Conservation (phyloP, 192 early-diverging fungal genomes). For the Chytriomyces sp. region DNA sequence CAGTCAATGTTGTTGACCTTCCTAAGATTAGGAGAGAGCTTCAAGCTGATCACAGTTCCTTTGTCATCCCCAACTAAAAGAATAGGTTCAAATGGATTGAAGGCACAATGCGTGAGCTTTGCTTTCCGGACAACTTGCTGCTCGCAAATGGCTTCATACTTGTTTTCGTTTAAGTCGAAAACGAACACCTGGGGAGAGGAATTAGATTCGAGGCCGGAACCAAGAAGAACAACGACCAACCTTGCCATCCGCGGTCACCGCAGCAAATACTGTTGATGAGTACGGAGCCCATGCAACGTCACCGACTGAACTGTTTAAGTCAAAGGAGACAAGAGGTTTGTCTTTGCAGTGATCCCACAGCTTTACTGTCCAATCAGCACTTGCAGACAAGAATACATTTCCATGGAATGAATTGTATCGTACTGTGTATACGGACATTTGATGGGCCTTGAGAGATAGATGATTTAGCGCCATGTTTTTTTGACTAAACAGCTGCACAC, state of each 20-base stretch:
- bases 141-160: slow-evolving; percentile 65
- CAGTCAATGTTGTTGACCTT: slow-evolving; percentile 36
- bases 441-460: slow-evolving; percentile 50
- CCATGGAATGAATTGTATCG: slow-evolving; percentile 61
- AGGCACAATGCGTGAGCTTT: slow-evolving; percentile 62
- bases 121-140: slow-evolving; percentile 62
- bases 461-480: neutral
- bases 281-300: slow-evolving; percentile 70
- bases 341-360: slow-evolving; percentile 60
- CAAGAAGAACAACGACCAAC: slow-evolving; percentile 35
- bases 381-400: slow-evolving; percentile 57
- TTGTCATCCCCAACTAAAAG: slow-evolving; percentile 63
- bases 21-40: slow-evolving; percentile 57
- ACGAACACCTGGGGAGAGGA: slow-evolving; percentile 49
- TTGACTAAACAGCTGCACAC: neutral
- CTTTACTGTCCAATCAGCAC: slow-evolving; percentile 66
- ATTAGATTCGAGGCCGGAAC: neutral
- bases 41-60: slow-evolving; percentile 54
- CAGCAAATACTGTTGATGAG: slow-evolving; percentile 65
- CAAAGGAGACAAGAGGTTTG: slow-evolving; percentile 63
- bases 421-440: slow-evolving; percentile 65
- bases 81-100: slow-evolving; percentile 64
- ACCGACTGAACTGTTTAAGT: slow-evolving; percentile 56
- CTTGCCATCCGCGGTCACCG: slow-evolving; percentile 62
- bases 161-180: slow-evolving; percentile 63